Percentiles rank a stretch among this genome's conserved stretches.
Evolutionary conservation across 768 basidiomycete genomes (phyloP).

Genomic region (Russula ochroleuca): DNA sequence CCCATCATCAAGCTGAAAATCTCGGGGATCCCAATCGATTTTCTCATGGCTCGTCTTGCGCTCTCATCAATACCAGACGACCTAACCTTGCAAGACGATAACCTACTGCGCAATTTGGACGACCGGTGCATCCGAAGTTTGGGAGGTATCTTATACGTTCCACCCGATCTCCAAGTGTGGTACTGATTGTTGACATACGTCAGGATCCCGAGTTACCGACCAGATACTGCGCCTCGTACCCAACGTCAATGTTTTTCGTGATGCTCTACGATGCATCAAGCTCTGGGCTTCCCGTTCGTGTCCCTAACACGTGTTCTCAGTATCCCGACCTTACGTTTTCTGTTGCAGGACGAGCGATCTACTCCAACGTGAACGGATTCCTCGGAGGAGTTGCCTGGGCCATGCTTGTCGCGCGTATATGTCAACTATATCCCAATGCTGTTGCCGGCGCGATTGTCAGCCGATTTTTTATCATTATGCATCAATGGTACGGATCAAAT

Average conservation of each 20-base stretch:
- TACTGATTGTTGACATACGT: slow-evolving; percentile 13
- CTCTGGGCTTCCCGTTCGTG: slow-evolving; percentile 92
- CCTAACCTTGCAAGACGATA: slow-evolving; percentile 84
- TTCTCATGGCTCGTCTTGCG: slow-evolving; percentile 86
- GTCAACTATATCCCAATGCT: slow-evolving; percentile 95
- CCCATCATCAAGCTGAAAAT: slow-evolving; percentile 93
- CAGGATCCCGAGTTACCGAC: slow-evolving; percentile 93
- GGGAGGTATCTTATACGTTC: slow-evolving; percentile 52
- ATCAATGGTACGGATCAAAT: slow-evolving; percentile 70
- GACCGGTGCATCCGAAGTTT: slow-evolving; percentile 94
- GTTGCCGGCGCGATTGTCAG: slow-evolving; percentile 93
- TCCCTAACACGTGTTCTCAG: not conserved
- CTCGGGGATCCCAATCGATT: slow-evolving; percentile 87
- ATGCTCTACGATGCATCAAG: slow-evolving; percentile 92
- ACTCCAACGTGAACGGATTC: slow-evolving; percentile 97
- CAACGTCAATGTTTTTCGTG: slow-evolving; percentile 89
- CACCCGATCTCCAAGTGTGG: not conserved
- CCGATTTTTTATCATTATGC: slow-evolving; percentile 97
- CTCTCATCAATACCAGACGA: slow-evolving; percentile 89
- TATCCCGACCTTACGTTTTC: slow-evolving; percentile 7
- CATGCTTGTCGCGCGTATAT: slow-evolving; percentile 97
- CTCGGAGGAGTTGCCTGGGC: slow-evolving; percentile 99
- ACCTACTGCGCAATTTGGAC: slow-evolving; percentile 86
- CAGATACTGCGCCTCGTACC: slow-evolving; percentile 94
- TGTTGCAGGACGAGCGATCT: slow-evolving; percentile 81